Conservation (phyloP, 257 asterid species). For the Solanum habrochaites region DNA sequence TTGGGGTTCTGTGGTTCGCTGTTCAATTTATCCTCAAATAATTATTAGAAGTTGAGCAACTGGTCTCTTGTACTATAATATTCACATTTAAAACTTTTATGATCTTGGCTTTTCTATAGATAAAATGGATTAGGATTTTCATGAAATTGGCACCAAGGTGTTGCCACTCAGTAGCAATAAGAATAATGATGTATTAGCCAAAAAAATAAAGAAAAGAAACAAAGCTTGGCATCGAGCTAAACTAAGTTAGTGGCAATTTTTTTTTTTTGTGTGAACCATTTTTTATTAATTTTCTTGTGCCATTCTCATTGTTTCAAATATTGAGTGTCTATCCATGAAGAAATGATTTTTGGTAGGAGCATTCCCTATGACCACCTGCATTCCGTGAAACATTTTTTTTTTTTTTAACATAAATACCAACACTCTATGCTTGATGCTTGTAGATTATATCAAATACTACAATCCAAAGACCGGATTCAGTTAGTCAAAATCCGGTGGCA, state of each 20-base stretch:
- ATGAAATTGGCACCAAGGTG: not conserved
- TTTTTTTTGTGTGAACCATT: not conserved
- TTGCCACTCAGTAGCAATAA: not conserved
- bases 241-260: not conserved
- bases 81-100: not conserved
- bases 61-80: not conserved
- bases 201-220: no score
- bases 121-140: not conserved
- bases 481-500: conserved; percentile 44
- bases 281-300: not conserved
- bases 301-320: not conserved
- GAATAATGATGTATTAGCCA: not conserved
- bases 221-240: not conserved
- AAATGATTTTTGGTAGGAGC: not conserved
- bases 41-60: not conserved
- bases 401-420: not conserved
- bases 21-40: not conserved
- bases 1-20: not conserved
- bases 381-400: not conserved
- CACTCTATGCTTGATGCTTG: conserved; percentile 5
- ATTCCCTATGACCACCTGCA: not conserved
- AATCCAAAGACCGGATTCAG: conserved; percentile 72
- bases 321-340: not conserved
- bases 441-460: conserved; percentile 92
- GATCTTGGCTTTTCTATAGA: not conserved